Evolutionary conservation across 1,284 basidiomycete genomes (phyloP).

Genomic region (Rhizoctonia solani): DNA sequence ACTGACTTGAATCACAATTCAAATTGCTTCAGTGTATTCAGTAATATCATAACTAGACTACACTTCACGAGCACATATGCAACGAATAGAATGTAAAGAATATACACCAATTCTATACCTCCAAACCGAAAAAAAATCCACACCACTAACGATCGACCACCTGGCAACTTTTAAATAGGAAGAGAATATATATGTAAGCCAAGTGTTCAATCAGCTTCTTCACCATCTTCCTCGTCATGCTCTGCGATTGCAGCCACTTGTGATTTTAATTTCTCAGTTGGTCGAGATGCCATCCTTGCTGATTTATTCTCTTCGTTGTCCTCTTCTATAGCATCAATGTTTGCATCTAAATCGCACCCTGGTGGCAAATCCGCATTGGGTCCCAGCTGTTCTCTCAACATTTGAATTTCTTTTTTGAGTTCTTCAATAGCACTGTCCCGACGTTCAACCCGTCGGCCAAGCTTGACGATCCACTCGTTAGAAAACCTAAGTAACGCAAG

Average conservation of each 20-base stretch:
- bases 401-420: slow-evolving; percentile 69
- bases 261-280: slow-evolving; percentile 32
- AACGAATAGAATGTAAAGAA: background rate
- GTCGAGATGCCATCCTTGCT: slow-evolving; percentile 21
- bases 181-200: background rate
- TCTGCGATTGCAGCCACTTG: slow-evolving; percentile 1
- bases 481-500: slow-evolving; percentile 87
- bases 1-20: background rate
- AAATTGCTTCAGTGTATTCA: background rate
- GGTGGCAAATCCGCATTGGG: slow-evolving; percentile 13
- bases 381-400: slow-evolving; percentile 52
- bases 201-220: slow-evolving; percentile 5
- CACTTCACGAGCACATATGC: background rate
- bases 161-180: slow-evolving; percentile 11
- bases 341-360: slow-evolving; percentile 34
- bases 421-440: slow-evolving; percentile 79
- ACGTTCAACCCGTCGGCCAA: slow-evolving; percentile 79
- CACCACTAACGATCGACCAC: too few species aligned
- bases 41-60: background rate
- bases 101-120: background rate
- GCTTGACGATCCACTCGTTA: slow-evolving; percentile 81
- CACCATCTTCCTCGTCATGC: slow-evolving; percentile 28
- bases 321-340: slow-evolving; percentile 36
- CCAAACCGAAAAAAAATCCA: background rate
- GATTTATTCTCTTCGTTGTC: slow-evolving; percentile 31